phyloP scores from a whole-genome alignment of 140 eudicot genomes.

The Bidens hawaiensis region DNA sequence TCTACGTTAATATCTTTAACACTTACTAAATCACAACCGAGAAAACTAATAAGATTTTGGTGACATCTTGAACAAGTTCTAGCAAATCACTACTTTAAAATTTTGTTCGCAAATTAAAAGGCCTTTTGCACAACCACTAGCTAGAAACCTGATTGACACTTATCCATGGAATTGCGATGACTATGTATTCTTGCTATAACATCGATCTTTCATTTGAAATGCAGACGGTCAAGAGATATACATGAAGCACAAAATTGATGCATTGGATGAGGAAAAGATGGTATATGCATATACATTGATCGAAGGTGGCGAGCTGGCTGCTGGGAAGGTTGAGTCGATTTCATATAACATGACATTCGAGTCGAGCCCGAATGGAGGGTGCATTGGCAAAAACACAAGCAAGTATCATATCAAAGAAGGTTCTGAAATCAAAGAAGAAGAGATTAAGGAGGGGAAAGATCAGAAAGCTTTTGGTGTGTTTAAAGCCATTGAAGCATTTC shows the following conservation, averaged over 20 bases:
- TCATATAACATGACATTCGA: conserved; percentile 35
- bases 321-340: conserved; percentile 30
- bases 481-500: conserved; percentile 58
- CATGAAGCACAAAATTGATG: conserved; percentile 52
- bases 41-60: no score
- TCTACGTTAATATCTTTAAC: not conserved
- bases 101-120: no score
- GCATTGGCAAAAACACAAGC: conserved; percentile 40
- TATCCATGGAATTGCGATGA: no score
- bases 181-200: not conserved
- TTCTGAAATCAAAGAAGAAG: conserved; percentile 39
- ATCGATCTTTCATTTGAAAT: not conserved
- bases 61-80: no score
- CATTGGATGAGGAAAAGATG: conserved; percentile 39
- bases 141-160: no score
- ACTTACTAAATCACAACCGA: not conserved
- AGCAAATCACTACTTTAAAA: no score
- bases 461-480: conserved; percentile 36
- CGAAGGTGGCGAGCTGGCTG: conserved; percentile 40
- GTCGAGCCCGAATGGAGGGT: conserved; percentile 36
- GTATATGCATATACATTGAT: conserved; percentile 36
- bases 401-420: conserved; percentile 36
- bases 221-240: conserved; percentile 34
- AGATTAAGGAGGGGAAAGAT: conserved; percentile 42
- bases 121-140: no score